Percentiles rank a stretch among this genome's conserved stretches.
phyloP scores from a whole-genome alignment of 2,329 filamentous ascomycete genomes.

The Chaetomium sp. region DNA sequence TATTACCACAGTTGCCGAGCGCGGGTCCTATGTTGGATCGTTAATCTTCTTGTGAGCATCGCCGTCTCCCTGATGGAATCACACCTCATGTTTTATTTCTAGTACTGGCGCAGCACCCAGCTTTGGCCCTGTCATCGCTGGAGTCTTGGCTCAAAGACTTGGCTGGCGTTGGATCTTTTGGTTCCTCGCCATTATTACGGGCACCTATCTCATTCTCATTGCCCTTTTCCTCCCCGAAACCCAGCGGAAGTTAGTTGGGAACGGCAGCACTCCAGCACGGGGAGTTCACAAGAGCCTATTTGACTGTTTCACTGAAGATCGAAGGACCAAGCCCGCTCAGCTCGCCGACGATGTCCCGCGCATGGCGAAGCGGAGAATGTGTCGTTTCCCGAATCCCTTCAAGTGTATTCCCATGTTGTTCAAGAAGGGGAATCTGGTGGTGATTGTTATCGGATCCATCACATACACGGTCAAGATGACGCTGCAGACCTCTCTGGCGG shows the following conservation, averaged over 20 bases:
- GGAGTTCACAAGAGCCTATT: background rate
- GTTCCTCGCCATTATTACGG: slow-evolving; percentile 39
- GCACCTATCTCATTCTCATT: slow-evolving; percentile 31
- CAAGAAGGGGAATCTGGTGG: background rate
- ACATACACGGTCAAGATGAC: slow-evolving; percentile 38
- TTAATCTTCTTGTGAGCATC: background rate
- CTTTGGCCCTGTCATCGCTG: slow-evolving; percentile 43
- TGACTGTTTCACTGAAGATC: background rate
- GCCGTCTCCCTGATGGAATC: background rate
- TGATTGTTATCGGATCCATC: background rate
- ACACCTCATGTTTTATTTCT: slow-evolving; percentile 40
- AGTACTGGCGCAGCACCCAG: slow-evolving; percentile 25
- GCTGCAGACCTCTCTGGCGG: slow-evolving; percentile 35
- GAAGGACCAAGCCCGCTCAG: background rate
- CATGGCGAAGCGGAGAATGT: background rate
- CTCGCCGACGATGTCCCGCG: too few species aligned
- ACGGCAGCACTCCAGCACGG: background rate
- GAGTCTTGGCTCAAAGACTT: slow-evolving; percentile 40
- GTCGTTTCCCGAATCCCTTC: slow-evolving; percentile 18
- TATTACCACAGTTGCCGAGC: slow-evolving; percentile 53
- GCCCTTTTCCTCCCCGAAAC: slow-evolving; percentile 41
- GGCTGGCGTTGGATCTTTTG: slow-evolving; percentile 49
- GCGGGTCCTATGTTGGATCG: slow-evolving; percentile 49
- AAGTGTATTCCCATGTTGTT: background rate
- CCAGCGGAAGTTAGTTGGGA: background rate